Conservation (phyloP, 2,329 filamentous ascomycete genomes). For the Fusarium stilboides region DNA sequence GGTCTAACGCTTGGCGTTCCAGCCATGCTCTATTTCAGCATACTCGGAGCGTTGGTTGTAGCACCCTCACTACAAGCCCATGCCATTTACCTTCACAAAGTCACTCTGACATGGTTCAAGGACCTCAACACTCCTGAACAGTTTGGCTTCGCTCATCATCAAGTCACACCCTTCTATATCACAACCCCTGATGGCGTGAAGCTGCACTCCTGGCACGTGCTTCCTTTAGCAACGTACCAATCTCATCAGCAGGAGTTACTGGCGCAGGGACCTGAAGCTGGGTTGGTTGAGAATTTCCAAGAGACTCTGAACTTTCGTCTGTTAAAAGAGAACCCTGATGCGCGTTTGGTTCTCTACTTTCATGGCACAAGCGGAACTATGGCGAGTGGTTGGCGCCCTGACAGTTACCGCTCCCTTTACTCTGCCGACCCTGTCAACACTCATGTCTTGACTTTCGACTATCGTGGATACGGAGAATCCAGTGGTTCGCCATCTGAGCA, state of each 20-base stretch:
- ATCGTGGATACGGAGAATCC: conserved; percentile 71
- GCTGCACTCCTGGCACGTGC: conserved; percentile 80
- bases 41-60: conserved; percentile 29
- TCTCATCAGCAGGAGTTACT: conserved; percentile 62
- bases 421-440: conserved; percentile 66
- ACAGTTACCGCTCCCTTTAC: conserved; percentile 70
- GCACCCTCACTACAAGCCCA: conserved; percentile 41
- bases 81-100: conserved; percentile 65
- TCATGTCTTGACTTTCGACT: conserved; percentile 73
- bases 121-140: conserved; percentile 75
- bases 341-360: conserved; percentile 64
- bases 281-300: conserved; percentile 18
- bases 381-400: conserved; percentile 67
- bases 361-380: conserved; percentile 72
- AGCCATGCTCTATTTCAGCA: conserved; percentile 36
- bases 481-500: conserved; percentile 68
- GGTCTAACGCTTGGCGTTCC: conserved; percentile 31
- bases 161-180: conserved; percentile 79
- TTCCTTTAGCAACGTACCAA: conserved; percentile 67
- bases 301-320: conserved; percentile 58
- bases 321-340: conserved; percentile 61
- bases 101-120: conserved; percentile 64
- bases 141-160: conserved; percentile 78
- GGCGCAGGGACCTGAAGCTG: conserved; percentile 44
- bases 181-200: conserved; percentile 74